phyloP scores from a whole-genome alignment of 306 rosid species.

The Prunus padus region DNA sequence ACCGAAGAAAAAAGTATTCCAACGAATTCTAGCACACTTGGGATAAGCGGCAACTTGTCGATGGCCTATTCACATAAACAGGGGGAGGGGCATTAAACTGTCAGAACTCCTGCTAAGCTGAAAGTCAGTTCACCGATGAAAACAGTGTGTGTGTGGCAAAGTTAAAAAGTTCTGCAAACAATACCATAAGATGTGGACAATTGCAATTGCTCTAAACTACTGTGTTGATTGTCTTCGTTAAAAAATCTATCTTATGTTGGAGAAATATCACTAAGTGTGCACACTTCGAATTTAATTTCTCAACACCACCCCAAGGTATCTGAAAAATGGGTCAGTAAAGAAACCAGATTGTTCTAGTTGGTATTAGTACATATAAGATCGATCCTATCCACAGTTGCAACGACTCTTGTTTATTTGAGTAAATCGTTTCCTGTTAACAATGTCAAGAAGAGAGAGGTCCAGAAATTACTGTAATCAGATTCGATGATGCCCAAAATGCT shows the following conservation, averaged over 20 bases:
- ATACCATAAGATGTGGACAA: not conserved
- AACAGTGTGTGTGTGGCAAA: not conserved
- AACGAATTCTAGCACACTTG: constrained; percentile 60
- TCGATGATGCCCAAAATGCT: constrained; percentile 63
- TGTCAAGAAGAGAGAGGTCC: constrained; percentile 5
- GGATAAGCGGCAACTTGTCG: constrained; percentile 75
- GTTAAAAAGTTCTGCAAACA: not conserved
- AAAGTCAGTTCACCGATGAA: not conserved
- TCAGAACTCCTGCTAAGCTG: not conserved
- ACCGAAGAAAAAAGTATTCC: constrained; percentile 76
- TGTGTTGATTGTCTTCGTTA: not conserved
- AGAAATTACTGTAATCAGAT: constrained; percentile 56
- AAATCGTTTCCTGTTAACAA: constrained; percentile 1
- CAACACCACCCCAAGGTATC: not conserved
- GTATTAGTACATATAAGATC: not conserved
- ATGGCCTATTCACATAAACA: constrained; percentile 46
- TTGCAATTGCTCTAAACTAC: not conserved
- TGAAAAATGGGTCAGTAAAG: not conserved
- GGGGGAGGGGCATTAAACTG: not conserved
- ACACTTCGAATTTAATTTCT: not conserved
- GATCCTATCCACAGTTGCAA: not conserved
- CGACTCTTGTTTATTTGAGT: not conserved
- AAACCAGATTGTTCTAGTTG: not conserved
- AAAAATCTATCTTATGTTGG: not conserved
- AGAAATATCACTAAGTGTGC: not conserved